A percentile compares a stretch with the other conserved stretches of the same genome.
phyloP scores from a whole-genome alignment of 1,284 basidiomycete species.

The Volvariella volvacea region DNA sequence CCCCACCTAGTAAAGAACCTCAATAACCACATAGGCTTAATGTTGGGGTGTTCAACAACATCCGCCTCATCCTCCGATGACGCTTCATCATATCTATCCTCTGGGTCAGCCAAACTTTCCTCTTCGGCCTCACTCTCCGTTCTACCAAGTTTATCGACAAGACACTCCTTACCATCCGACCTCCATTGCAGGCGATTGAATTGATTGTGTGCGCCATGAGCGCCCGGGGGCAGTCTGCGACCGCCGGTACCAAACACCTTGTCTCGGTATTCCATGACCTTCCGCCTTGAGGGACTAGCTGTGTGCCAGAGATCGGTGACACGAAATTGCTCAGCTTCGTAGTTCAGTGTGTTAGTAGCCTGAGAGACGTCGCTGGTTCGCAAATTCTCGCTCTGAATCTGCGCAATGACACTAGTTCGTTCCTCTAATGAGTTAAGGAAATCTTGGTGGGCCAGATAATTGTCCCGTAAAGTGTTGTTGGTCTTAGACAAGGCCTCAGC shows the following conservation, averaged over 20 bases:
- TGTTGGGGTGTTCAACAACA: slow-evolving; percentile 46
- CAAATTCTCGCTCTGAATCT: slow-evolving; percentile 42
- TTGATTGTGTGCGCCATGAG: slow-evolving; percentile 46
- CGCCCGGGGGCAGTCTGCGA: slow-evolving; percentile 33
- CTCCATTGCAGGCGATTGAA: slow-evolving; percentile 65
- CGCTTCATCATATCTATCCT: not conserved
- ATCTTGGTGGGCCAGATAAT: slow-evolving; percentile 45
- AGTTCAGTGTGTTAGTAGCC: slow-evolving; percentile 59
- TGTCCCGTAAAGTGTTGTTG: slow-evolving; percentile 46
- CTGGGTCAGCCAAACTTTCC: slow-evolving; percentile 42
- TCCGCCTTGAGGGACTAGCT: slow-evolving; percentile 52
- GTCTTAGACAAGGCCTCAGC: slow-evolving; percentile 43
- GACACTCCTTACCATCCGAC: slow-evolving; percentile 49
- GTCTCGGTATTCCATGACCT: slow-evolving; percentile 55
- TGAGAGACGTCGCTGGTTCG: slow-evolving; percentile 49
- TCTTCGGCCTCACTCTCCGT: slow-evolving; percentile 74
- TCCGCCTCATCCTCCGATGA: slow-evolving; percentile 39
- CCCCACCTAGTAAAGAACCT: slow-evolving; percentile 71
- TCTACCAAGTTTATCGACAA: slow-evolving; percentile 61
- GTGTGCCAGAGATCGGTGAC: slow-evolving; percentile 60
- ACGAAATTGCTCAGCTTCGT: slow-evolving; percentile 64
- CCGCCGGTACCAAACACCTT: slow-evolving; percentile 49
- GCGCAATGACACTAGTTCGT: slow-evolving; percentile 37
- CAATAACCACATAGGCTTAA: slow-evolving; percentile 70
- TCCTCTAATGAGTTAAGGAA: slow-evolving; percentile 40